Conservation (phyloP, 169 alveolate genomes). For the Cryptosporidium bovis region DNA sequence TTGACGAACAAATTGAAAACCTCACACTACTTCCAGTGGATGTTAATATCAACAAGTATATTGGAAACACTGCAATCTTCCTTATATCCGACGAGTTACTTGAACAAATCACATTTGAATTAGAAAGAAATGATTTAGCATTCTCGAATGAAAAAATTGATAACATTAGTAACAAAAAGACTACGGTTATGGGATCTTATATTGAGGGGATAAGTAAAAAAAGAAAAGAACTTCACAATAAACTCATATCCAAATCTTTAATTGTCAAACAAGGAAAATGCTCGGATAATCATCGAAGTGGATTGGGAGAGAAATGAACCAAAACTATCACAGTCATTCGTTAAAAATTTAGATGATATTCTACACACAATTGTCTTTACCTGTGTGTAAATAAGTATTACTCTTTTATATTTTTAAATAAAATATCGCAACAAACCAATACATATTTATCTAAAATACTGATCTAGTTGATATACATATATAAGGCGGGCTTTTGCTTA, state of each 20-base stretch:
- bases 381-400: no score
- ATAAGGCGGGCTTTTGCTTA: no score
- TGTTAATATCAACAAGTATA: neutral
- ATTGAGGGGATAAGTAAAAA: neutral
- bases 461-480: no score
- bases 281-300: neutral
- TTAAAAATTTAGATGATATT: no score
- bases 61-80: slow-evolving; percentile 12
- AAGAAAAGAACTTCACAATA: slow-evolving; percentile 20
- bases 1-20: neutral
- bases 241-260: slow-evolving; percentile 27
- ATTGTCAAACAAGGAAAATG: slow-evolving; percentile 38
- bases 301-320: no score
- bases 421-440: no score
- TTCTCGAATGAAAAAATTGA: neutral
- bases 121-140: slow-evolving; percentile 20
- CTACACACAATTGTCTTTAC: no score
- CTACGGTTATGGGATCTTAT: neutral
- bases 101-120: slow-evolving; percentile 32
- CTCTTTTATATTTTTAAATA: no score
- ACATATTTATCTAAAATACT: no score
- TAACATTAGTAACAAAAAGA: neutral
- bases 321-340: no score
- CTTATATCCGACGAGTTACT: slow-evolving; percentile 36
- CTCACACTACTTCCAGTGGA: neutral